These are phyloP conservation scores for Candida dajiaensis DNA, from an alignment of 805 yeast genomes.

Conservation along the genomic window DNA sequence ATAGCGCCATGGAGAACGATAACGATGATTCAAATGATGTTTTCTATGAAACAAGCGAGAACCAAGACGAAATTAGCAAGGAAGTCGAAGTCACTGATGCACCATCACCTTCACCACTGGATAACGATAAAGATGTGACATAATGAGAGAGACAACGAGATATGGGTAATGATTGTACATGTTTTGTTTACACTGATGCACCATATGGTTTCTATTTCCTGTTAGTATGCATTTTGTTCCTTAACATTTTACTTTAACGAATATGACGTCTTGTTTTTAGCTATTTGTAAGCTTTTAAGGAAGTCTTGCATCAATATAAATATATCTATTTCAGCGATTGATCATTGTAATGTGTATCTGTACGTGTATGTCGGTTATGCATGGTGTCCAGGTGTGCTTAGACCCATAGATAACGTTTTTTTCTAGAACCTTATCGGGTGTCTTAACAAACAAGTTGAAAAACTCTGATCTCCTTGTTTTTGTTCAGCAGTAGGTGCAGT, in stretches of 20 bases:
- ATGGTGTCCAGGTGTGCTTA: background rate
- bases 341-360: too few relatives aligned
- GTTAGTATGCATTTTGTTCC: background rate
- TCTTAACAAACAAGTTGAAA: too few relatives aligned
- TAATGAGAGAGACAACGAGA: background rate
- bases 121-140: background rate
- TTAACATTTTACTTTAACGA: background rate
- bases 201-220: background rate
- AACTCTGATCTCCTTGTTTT: background rate
- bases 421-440: background rate
- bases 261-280: background rate
- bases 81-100: background rate
- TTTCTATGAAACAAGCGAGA: background rate
- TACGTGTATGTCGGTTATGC: background rate
- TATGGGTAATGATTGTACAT: background rate
- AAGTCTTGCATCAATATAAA: background rate
- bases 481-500: background rate
- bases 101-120: background rate
- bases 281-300: background rate
- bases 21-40: background rate
- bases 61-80: background rate
- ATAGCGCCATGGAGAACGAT: conserved; percentile 1
- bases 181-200: background rate
- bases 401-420: background rate
- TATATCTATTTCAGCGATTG: too few relatives aligned